A percentile compares a stretch with the other conserved stretches of the same genome.
Evolutionary conservation across 2,329 filamentous ascomycete genomes (phyloP).

Genomic region (Pseudocercospora eumusae): DNA sequence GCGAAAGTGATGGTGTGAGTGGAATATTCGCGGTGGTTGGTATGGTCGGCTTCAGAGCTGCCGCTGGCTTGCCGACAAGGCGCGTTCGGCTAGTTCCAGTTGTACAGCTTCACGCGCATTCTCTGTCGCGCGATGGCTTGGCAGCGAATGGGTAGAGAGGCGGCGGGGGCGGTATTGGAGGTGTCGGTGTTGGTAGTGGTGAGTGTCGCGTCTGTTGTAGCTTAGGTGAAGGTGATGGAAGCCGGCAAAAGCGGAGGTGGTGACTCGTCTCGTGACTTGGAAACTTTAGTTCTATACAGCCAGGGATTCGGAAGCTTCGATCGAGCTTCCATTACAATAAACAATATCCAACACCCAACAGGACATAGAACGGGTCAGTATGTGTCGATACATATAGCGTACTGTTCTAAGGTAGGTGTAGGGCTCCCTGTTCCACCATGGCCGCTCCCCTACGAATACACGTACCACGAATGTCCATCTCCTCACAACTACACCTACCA

Average conservation of each 20-base stretch:
- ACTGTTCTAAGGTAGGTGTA: conserved; percentile 21
- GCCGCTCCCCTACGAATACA: conserved; percentile 22
- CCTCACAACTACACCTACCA: too few relatives aligned
- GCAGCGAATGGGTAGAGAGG: not conserved
- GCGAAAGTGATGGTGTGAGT: not conserved
- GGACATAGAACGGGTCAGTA: conserved; percentile 11
- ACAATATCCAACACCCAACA: too few relatives aligned
- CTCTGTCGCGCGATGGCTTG: conserved; percentile 2
- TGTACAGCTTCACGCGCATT: conserved; percentile 23
- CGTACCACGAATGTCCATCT: too few relatives aligned
- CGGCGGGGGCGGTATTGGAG: not conserved
- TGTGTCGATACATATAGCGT: not conserved
- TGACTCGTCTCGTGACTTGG: not conserved
- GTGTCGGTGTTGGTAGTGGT: conserved; percentile 11
- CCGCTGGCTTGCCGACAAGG: not conserved
- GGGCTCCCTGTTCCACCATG: conserved; percentile 8
- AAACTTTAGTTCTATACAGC: not conserved
- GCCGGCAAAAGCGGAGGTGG: not conserved
- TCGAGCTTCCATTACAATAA: not conserved
- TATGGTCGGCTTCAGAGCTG: not conserved
- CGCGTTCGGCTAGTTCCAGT: conserved; percentile 14
- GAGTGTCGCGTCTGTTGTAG: too few relatives aligned
- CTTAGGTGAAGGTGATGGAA: conserved; percentile 16
- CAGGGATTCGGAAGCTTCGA: not conserved
- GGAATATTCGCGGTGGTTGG: too few relatives aligned